Percentiles rank a stretch among this genome's conserved stretches.
Conservation (phyloP, 2,329 filamentous ascomycete species). For the Apiospora malaysiana region DNA sequence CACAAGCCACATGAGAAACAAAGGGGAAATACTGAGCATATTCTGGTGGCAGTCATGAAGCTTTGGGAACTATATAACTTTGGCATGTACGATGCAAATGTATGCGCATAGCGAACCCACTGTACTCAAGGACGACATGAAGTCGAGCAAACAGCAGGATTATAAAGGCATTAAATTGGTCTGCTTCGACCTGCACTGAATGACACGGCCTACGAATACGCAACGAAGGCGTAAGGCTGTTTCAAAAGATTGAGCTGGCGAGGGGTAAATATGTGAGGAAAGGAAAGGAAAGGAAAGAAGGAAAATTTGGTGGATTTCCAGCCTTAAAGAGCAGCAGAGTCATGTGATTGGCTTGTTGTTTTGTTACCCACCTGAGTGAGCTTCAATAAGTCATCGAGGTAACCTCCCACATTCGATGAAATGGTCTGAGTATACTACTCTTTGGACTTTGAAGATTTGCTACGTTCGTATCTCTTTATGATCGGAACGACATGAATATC, state of each 20-base stretch:
- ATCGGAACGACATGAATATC: too few species aligned
- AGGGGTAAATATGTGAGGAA: slow-evolving; percentile 56
- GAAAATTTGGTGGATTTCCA: too few species aligned
- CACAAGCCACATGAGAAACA: background rate
- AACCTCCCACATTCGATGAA: background rate
- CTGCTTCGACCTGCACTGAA: slow-evolving; percentile 57
- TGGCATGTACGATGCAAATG: slow-evolving; percentile 41
- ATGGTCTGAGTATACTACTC: background rate
- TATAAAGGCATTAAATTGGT: slow-evolving; percentile 62
- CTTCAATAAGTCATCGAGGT: background rate
- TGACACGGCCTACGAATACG: slow-evolving; percentile 48
- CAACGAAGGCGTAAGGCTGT: slow-evolving; percentile 43
- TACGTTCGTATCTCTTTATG: background rate
- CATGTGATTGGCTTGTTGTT: slow-evolving; percentile 12
- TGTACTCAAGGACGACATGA: slow-evolving; percentile 49
- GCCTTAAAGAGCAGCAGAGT: too few species aligned
- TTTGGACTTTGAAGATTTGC: background rate
- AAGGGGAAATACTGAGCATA: background rate
- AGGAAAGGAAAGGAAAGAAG: slow-evolving; percentile 32
- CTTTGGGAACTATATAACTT: background rate
- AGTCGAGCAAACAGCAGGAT: slow-evolving; percentile 58
- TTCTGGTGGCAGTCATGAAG: background rate
- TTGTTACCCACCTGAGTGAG: background rate
- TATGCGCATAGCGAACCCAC: slow-evolving; percentile 69
- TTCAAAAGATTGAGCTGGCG: slow-evolving; percentile 44